Base-by-base conservation (phyloP, 2,329 filamentous ascomycete species). In the Sphaerulina populicola region DNA sequence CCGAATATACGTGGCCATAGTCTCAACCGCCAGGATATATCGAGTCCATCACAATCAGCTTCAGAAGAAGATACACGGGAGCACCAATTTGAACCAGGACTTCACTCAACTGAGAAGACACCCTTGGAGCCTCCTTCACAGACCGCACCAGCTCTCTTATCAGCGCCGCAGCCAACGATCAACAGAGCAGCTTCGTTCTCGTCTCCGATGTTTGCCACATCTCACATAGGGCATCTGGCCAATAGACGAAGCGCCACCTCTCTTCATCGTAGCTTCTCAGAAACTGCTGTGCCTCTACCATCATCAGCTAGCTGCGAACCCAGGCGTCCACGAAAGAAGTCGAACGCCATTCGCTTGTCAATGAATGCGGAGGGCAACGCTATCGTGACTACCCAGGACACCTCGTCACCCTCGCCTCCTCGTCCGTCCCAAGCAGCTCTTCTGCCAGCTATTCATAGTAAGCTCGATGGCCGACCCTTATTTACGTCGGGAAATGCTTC, bases 291-390 rank as follows among this genome's bases (percentile, higher is more conserved):
- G 30, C 44, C 41, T 11, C 46, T 47, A 11, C 47, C 35, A 37
- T 21, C 15, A n/a, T 36, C 39, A 40, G 31, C 29, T 14, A 43
- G 11, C 31, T 9, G 11, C 38, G 12, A 30, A 18, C 12, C 27
- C 35, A 18, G 15, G 11, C 53, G 55, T 21, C 54, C 30, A 11
- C 45, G 63, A 12, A 63, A 58, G 47, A 68, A 65, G 42, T 57
- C 69, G 37, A 78, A 78, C 44, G 77, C 79, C 27, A 77, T 94
- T 51, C 83, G 88, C 44, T 76, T 96, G 27, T 88, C 87, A 1
- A 81, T 93, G 63, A 93, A 88, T 14, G 77, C 90, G 30, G 88
- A 96, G 64, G 91, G 91, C 59, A 91, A 90, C 64, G 91, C 91
- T n/a, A 85, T 91, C 62, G 76, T 96, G 46, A 80, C 90, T 18